Evolutionary conservation across 2,329 filamentous ascomycete genomes (phyloP).

Genomic region (Leptographium lundbergii): DNA sequence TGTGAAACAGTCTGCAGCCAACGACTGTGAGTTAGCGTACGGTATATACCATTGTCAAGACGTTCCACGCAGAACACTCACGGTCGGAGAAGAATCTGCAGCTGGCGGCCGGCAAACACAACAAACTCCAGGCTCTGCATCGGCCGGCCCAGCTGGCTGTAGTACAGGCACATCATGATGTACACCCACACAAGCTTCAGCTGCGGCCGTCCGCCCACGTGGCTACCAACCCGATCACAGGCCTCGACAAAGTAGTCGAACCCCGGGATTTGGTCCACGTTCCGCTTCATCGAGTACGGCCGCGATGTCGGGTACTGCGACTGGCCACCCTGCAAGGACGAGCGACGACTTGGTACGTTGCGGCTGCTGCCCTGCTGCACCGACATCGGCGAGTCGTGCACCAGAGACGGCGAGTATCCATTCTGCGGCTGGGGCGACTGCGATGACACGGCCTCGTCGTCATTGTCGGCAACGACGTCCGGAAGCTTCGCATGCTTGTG

Average conservation of each 20-base stretch:
- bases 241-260: constrained; percentile 82
- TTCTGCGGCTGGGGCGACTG: constrained; percentile 30
- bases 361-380: constrained; percentile 21
- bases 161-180: constrained; percentile 76
- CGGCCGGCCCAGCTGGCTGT: constrained; percentile 75
- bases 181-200: constrained; percentile 76
- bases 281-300: constrained; percentile 28
- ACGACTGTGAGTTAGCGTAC: neutral
- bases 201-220: constrained; percentile 58
- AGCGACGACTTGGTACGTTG: constrained; percentile 32
- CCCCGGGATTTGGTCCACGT: constrained; percentile 78
- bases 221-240: constrained; percentile 72
- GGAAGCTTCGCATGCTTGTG: constrained; percentile 37
- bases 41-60: neutral
- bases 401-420: constrained; percentile 37
- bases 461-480: constrained; percentile 42
- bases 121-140: constrained; percentile 67
- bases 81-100: constrained; percentile 66
- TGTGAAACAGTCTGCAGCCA: constrained; percentile 27
- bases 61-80: constrained; percentile 27
- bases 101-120: constrained; percentile 39
- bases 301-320: constrained; percentile 3
- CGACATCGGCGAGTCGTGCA: constrained; percentile 36
- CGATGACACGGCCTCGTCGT: constrained; percentile 17
- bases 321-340: constrained; percentile 33